Conservation (phyloP, 352 stramenopile species). For the Phytophthora tentaculata region DNA sequence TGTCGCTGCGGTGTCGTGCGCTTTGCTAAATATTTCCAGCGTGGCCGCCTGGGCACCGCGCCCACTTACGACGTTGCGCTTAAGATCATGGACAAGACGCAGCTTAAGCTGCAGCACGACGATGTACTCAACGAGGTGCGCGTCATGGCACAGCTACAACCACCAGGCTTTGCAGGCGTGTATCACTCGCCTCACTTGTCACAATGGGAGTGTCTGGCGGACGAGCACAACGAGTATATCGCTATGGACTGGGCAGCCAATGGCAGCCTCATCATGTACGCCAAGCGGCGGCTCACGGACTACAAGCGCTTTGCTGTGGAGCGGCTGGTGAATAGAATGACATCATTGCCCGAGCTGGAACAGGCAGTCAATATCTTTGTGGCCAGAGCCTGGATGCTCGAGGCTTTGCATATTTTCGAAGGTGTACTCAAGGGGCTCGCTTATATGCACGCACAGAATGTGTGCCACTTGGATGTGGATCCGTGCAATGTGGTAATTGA, state of each 20-base stretch:
- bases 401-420: slow-evolving; percentile 69
- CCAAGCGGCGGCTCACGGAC: slow-evolving; percentile 65
- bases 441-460: slow-evolving; percentile 83
- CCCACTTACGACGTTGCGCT: slow-evolving; percentile 65
- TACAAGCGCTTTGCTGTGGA: slow-evolving; percentile 74
- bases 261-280: slow-evolving; percentile 71
- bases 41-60: slow-evolving; percentile 29
- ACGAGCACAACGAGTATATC: slow-evolving; percentile 81
- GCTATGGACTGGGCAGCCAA: slow-evolving; percentile 79
- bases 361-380: slow-evolving; percentile 63
- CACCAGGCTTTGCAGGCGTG: slow-evolving; percentile 57
- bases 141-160: slow-evolving; percentile 81
- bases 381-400: slow-evolving; percentile 72
- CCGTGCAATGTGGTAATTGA: slow-evolving; percentile 85
- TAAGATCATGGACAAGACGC: slow-evolving; percentile 77
- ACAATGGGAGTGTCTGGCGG: slow-evolving; percentile 76
- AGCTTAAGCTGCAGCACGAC: slow-evolving; percentile 74
- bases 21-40: slow-evolving; percentile 77
- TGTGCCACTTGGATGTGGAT: slow-evolving; percentile 84
- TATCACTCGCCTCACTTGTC: slow-evolving; percentile 71
- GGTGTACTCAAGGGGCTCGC: slow-evolving; percentile 70
- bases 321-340: slow-evolving; percentile 58
- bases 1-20: slow-evolving; percentile 82
- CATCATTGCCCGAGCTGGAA: slow-evolving; percentile 52
- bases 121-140: slow-evolving; percentile 83